Base-by-base conservation (phyloP, 2,329 filamentous ascomycete genomes). In the Fusarium heterosporum region DNA sequence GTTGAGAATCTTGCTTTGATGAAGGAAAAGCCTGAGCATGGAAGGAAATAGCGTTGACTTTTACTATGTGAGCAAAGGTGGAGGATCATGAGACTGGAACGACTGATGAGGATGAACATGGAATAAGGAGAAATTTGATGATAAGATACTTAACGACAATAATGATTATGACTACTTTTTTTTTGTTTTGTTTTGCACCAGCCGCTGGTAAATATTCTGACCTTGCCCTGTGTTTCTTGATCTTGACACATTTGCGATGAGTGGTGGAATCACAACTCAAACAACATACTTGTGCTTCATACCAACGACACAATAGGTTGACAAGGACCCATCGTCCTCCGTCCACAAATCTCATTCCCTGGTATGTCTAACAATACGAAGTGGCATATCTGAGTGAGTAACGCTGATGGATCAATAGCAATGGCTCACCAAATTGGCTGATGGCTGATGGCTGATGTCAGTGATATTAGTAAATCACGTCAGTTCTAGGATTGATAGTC, bases 111-210 rank as follows among this genome's bases (percentile, higher is more conserved):
- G 64, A 72, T 30, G 53, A 61, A 58, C 38, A 55, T 58, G 65
- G 48, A 39, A 26, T 40, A 55, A 51, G 66, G 48, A 51, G 54
- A 58, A 60, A 63, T 62, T 69, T 65, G 57, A 72, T 69, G 71
- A 72, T 53, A 66, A 71, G 69, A 63, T 47, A 64, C 57, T 66
- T 71, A 55, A 73, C 68, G 70, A 72, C 57, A 29, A 72, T 69
- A 73, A 73, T 69, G 71, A 73, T 72, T 56, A 73, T 49, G 67
- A 72, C 45, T 47, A n/a, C n/a, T 53, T 60, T 61, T 53, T 69
- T 55, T 51, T 26, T 62, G 42, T 22, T 4, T 6, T 22, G n/a
- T 22, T 22, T 22, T 22, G 22, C 22, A 22, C 22, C 41, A 34
- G 40, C 45, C 57, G 50, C 38, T 22, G 39, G 42, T 57, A 55